Evolutionary conservation across 148 eudicot species (phyloP).

Genomic region (Nepenthes gracilis): DNA sequence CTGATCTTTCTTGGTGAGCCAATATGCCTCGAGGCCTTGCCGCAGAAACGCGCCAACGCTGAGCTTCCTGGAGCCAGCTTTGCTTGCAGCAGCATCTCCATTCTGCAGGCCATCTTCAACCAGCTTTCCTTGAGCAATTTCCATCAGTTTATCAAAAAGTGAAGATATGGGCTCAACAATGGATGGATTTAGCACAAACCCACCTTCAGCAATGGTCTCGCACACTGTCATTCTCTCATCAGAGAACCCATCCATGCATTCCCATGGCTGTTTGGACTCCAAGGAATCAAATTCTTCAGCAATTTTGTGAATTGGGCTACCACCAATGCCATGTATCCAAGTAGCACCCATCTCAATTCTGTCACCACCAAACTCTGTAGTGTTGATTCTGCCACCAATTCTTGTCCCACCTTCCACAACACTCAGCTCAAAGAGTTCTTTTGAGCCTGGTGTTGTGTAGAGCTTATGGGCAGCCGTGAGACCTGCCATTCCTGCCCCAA

Average conservation of each 20-base stretch:
- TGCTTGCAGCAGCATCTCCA: not conserved
- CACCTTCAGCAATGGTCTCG: conserved; percentile 60
- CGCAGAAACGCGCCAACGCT: conserved; percentile 63
- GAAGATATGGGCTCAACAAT: conserved; percentile 46
- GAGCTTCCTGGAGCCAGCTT: conserved; percentile 8
- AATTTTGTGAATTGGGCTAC: conserved; percentile 72
- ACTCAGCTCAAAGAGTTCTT: conserved; percentile 42
- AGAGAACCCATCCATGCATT: conserved; percentile 63
- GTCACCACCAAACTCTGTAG: conserved; percentile 67
- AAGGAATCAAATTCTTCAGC: conserved; percentile 48
- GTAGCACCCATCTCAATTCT: conserved; percentile 91
- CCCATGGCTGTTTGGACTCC: conserved; percentile 67
- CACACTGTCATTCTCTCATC: conserved; percentile 29
- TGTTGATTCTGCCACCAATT: conserved; percentile 79
- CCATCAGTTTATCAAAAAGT: conserved; percentile 53
- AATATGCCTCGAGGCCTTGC: conserved; percentile 39
- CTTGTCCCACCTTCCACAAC: conserved; percentile 86
- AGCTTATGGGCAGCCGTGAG: conserved; percentile 83
- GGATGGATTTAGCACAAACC: conserved; percentile 33
- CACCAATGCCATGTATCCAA: conserved; percentile 90
- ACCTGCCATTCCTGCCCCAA: conserved; percentile 98
- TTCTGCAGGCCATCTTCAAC: not conserved
- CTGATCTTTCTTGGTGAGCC: conserved; percentile 15
- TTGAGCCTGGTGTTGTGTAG: conserved; percentile 32
- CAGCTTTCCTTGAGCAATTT: conserved; percentile 49